Evolutionary conservation across 371 early-diverging fungal species (phyloP).

Genomic region (Thermomucor indicae-seudaticae): DNA sequence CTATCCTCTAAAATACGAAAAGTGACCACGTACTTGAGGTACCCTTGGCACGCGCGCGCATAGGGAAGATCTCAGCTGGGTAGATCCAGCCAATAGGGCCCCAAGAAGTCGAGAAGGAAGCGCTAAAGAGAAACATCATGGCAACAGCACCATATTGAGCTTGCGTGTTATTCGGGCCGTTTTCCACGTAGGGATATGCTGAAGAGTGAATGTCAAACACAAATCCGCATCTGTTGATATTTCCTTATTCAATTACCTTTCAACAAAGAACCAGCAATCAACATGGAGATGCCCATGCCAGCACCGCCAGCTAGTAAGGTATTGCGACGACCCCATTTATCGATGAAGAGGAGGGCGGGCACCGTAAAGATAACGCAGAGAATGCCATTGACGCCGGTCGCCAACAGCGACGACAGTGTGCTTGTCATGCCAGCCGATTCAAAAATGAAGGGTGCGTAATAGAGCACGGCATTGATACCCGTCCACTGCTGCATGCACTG

Average conservation of each 20-base stretch:
- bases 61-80: slow-evolving; percentile 79
- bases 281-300: slow-evolving; percentile 19
- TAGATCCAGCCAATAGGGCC: slow-evolving; percentile 90
- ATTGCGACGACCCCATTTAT: slow-evolving; percentile 15
- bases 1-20: neutral
- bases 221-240: slow-evolving; percentile 42
- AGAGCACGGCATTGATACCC: slow-evolving; percentile 30
- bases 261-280: slow-evolving; percentile 25
- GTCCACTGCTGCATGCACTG: slow-evolving; percentile 51
- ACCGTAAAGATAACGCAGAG: slow-evolving; percentile 21
- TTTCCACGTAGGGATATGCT: slow-evolving; percentile 9
- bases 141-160: slow-evolving; percentile 20
- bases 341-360: slow-evolving; percentile 14
- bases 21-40: slow-evolving; percentile 3
- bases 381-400: slow-evolving; percentile 24
- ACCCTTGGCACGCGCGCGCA: slow-evolving; percentile 11
- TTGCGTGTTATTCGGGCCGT: slow-evolving; percentile 11
- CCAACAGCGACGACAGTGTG: slow-evolving; percentile 15
- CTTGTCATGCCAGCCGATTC: slow-evolving; percentile 16
- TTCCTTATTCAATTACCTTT: slow-evolving; percentile 20
- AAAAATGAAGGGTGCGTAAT: slow-evolving; percentile 22
- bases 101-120: slow-evolving; percentile 35
- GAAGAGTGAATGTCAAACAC: neutral
- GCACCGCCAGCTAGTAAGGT: slow-evolving; percentile 11
- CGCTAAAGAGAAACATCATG: slow-evolving; percentile 20